A percentile compares a stretch with the other conserved stretches of the same genome.
Conservation (phyloP, 2,329 filamentous ascomycete species). For the Monilinia fructigena region DNA sequence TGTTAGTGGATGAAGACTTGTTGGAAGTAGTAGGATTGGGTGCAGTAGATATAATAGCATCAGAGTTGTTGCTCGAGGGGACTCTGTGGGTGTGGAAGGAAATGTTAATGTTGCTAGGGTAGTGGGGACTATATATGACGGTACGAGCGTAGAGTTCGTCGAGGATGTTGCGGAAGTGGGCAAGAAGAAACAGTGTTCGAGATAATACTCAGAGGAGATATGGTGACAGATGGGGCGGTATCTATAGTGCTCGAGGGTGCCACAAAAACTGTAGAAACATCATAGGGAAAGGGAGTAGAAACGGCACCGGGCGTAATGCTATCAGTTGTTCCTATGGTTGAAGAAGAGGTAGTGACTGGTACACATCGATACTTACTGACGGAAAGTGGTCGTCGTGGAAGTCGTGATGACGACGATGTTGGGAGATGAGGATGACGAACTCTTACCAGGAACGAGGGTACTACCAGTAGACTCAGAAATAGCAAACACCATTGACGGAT, state of each 20-base stretch:
- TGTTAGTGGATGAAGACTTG: not conserved
- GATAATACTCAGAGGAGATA: not conserved
- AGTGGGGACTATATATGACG: not conserved
- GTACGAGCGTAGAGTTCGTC: not conserved
- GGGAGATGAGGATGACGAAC: not conserved
- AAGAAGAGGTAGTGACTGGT: not conserved
- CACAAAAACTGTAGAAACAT: not conserved
- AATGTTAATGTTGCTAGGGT: constrained; percentile 5
- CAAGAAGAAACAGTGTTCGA: not conserved
- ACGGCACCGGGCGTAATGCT: not conserved
- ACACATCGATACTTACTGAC: not conserved
- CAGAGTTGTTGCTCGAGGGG: not conserved
- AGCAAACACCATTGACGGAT: not conserved
- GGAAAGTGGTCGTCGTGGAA: not conserved
- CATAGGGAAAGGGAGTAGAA: not conserved
- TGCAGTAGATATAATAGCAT: not conserved
- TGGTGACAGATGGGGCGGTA: not conserved
- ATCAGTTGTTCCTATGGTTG: not conserved
- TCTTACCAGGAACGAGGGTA: not conserved
- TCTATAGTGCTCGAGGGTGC: not conserved
- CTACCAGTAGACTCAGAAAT: not conserved
- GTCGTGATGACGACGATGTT: not conserved
- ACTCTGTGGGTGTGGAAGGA: too few relatives aligned
- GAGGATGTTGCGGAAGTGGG: too few relatives aligned
- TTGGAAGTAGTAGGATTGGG: not conserved